Percentiles rank a stretch among this genome's conserved stretches.
Evolutionary conservation across 345 rosid genomes (phyloP).

Genomic region (Noccaea bulbosa): DNA sequence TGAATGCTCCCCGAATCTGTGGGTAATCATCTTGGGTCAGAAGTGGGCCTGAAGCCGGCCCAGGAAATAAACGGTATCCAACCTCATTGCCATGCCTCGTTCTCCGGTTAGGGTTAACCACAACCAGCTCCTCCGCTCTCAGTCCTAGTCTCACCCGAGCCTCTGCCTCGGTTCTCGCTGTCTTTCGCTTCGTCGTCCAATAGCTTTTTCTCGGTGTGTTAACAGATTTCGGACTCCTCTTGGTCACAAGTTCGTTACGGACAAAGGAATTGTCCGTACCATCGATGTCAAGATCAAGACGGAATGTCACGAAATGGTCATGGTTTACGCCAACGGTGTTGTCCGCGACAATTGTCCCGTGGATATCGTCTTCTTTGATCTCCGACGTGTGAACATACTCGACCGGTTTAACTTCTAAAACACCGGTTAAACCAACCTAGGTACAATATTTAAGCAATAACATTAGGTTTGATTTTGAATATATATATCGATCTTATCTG

Average conservation of each 20-base stretch:
- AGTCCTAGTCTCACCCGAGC: conserved; percentile 46
- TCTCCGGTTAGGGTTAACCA: conserved; percentile 53
- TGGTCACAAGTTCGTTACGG: conserved; percentile 48
- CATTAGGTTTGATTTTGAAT: too few species aligned
- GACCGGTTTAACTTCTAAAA: conserved; percentile 50
- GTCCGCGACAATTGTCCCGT: conserved; percentile 57
- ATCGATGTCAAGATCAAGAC: conserved; percentile 61
- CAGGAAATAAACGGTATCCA: conserved; percentile 57
- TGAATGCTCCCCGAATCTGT: conserved; percentile 53
- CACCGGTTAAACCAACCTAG: conserved; percentile 56
- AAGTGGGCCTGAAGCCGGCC: conserved; percentile 34
- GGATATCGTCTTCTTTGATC: conserved; percentile 42
- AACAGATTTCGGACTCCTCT: conserved; percentile 17
- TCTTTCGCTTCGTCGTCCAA: conserved; percentile 51
- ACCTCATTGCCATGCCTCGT: conserved; percentile 51
- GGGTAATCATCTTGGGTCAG: conserved; percentile 48
- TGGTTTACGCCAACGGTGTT: conserved; percentile 52
- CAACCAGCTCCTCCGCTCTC: conserved; percentile 38
- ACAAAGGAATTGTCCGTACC: conserved; percentile 53
- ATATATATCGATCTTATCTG: too few species aligned
- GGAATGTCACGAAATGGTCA: conserved; percentile 57
- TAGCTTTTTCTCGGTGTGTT: conserved; percentile 55
- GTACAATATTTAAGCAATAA: too few species aligned
- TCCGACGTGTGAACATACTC: conserved; percentile 45
- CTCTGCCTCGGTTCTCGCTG: conserved; percentile 52